Percentiles rank a stretch among this genome's conserved stretches.
These are phyloP conservation scores for Tarenaya hassleriana DNA, from an alignment of 345 rosid species.

Conservation along the genomic window DNA sequence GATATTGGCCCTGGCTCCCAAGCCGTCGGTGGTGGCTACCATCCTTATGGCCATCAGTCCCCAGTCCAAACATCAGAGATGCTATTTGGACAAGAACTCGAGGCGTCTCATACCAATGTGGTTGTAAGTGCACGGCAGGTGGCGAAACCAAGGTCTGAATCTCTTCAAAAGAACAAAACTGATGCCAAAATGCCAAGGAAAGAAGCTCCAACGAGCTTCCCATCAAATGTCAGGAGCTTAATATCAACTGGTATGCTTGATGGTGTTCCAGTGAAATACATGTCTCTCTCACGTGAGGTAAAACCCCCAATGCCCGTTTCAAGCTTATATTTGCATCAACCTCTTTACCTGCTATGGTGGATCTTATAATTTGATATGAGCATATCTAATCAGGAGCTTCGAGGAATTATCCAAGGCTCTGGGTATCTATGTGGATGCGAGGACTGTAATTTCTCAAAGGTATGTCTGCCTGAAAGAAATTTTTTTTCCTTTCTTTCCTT, in stretches of 20 bases:
- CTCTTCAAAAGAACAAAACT: constrained; percentile 46
- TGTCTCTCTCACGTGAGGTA: constrained; percentile 79
- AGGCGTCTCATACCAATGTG: constrained; percentile 27
- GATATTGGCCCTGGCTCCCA: constrained; percentile 39
- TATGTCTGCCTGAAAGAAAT: constrained; percentile 22
- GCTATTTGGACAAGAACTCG: constrained; percentile 36
- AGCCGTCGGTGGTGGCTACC: constrained; percentile 37
- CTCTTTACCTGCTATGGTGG: background rate
- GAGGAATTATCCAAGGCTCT: constrained; percentile 75
- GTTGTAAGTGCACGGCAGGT: constrained; percentile 27
- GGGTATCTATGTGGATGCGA: constrained; percentile 94
- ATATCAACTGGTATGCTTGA: constrained; percentile 93
- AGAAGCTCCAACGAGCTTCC: constrained; percentile 85
- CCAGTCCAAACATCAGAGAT: constrained; percentile 38
- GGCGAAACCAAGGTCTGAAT: constrained; percentile 42
- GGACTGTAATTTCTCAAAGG: constrained; percentile 69
- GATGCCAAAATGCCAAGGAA: constrained; percentile 53
- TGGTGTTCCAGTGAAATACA: constrained; percentile 81
- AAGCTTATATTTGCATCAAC: background rate
- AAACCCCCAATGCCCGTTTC: constrained; percentile 19
- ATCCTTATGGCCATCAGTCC: constrained; percentile 39
- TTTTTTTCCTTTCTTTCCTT: background rate
- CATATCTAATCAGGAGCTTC: constrained; percentile 52
- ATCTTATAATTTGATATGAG: background rate
- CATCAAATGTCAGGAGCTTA: constrained; percentile 88